These are phyloP conservation scores for Vigna nakashimae DNA, from an alignment of 306 rosid species.

Conservation along the genomic window DNA sequence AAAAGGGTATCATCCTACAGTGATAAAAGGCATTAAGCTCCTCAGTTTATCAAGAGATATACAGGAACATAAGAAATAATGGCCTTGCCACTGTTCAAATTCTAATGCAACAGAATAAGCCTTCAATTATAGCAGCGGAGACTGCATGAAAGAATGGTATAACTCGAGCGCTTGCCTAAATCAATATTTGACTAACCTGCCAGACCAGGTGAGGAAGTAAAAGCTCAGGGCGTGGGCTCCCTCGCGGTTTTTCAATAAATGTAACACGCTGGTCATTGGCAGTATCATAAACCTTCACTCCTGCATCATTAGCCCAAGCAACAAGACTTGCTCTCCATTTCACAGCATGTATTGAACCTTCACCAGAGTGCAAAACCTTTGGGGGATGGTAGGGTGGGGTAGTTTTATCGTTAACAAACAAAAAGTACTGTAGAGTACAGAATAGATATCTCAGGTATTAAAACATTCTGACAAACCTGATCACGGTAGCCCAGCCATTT, in stretches of 20 bases:
- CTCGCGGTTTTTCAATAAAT: slow-evolving; percentile 93
- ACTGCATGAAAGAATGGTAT: slow-evolving; percentile 36
- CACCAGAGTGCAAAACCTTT: slow-evolving; percentile 99
- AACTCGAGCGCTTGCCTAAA: slow-evolving; percentile 34
- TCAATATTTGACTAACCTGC: slow-evolving; percentile 79
- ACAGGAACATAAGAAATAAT: slow-evolving; percentile 35
- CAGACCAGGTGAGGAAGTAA: slow-evolving; percentile 95
- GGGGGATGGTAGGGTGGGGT: slow-evolving; percentile 10
- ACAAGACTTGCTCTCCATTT: slow-evolving; percentile 95
- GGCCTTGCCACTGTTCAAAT: slow-evolving; percentile 3
- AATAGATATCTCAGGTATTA: slow-evolving; percentile 23
- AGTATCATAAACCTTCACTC: slow-evolving; percentile 94
- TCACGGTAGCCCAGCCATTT: slow-evolving; percentile 95
- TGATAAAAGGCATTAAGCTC: slow-evolving; percentile 45
- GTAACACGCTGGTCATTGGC: slow-evolving; percentile 91
- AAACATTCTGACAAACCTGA: slow-evolving; percentile 68
- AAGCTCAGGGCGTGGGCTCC: slow-evolving; percentile 92
- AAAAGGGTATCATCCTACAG: slow-evolving; percentile 83
- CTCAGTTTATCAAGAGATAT: slow-evolving; percentile 36
- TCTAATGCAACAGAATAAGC: slow-evolving; percentile 5
- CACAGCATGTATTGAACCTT: slow-evolving; percentile 96
- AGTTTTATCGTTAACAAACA: slow-evolving; percentile 41
- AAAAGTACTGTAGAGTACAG: slow-evolving; percentile 25
- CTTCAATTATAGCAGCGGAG: slow-evolving; percentile 38
- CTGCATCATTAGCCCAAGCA: slow-evolving; percentile 99